Conservation (phyloP, 495 filamentous ascomycete genomes). For the Talaromyces stipitatus region DNA sequence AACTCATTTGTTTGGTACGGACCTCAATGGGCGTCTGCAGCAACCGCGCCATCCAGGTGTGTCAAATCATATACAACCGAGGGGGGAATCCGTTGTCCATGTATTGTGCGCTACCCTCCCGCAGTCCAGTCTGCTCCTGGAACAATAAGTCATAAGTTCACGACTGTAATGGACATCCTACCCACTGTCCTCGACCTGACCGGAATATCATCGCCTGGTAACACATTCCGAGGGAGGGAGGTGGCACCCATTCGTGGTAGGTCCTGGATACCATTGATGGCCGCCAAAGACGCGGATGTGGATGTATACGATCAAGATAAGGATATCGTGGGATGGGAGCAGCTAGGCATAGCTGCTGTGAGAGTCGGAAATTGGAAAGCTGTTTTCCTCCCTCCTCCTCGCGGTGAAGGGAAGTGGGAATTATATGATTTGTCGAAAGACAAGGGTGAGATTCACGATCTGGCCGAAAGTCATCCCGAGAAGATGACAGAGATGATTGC, state of each 20-base stretch:
- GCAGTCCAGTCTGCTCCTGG: slow-evolving; percentile 17
- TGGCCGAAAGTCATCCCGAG: slow-evolving; percentile 51
- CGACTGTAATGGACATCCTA: slow-evolving; percentile 57
- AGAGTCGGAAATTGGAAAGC: slow-evolving; percentile 43
- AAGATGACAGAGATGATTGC: slow-evolving; percentile 16
- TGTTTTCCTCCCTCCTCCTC: slow-evolving; percentile 40
- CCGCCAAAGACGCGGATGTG: background rate
- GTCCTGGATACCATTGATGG: slow-evolving; percentile 5
- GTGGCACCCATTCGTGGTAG: slow-evolving; percentile 53
- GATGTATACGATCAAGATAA: slow-evolving; percentile 34
- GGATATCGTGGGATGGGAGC: slow-evolving; percentile 42
- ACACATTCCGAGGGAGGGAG: slow-evolving; percentile 47
- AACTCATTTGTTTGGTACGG: slow-evolving; percentile 62
- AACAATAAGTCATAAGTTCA: slow-evolving; percentile 47
- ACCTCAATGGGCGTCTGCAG: slow-evolving; percentile 55
- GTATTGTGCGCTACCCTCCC: slow-evolving; percentile 33
- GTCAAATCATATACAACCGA: slow-evolving; percentile 59
- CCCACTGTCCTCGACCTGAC: slow-evolving; percentile 56
- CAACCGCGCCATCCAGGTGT: slow-evolving; percentile 53
- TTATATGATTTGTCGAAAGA: slow-evolving; percentile 37
- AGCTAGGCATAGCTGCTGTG: slow-evolving; percentile 36
- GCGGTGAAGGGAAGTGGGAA: slow-evolving; percentile 42
- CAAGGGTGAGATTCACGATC: slow-evolving; percentile 48
- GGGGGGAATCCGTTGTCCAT: slow-evolving; percentile 52
- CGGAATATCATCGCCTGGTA: slow-evolving; percentile 43